Evolutionary conservation across 2,329 filamentous ascomycete species (phyloP).

Genomic region (Blastomyces gilchristii): DNA sequence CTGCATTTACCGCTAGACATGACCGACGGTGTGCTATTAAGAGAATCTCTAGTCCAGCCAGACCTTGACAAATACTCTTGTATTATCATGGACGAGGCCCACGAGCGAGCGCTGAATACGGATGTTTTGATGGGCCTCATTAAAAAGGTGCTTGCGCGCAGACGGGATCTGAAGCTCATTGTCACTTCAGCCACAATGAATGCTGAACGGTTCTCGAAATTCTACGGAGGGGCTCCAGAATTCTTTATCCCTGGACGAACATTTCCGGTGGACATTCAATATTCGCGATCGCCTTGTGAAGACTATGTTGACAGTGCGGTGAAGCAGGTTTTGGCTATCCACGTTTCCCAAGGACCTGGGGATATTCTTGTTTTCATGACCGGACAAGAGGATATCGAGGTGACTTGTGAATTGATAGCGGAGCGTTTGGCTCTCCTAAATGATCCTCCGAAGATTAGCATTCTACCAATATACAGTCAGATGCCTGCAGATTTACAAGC

Average conservation of each 20-base stretch:
- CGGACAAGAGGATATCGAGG: slow-evolving; percentile 95
- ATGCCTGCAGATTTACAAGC: slow-evolving; percentile 97
- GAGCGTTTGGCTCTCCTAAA: slow-evolving; percentile 82
- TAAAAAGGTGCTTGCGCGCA: slow-evolving; percentile 86
- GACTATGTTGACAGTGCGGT: slow-evolving; percentile 97
- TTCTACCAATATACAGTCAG: slow-evolving; percentile 96
- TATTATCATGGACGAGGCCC: slow-evolving; percentile 99
- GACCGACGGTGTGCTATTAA: slow-evolving; percentile 89
- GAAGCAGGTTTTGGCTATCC: slow-evolving; percentile 88
- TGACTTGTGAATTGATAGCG: slow-evolving; percentile 84
- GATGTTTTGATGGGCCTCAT: slow-evolving; percentile 96
- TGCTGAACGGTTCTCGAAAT: slow-evolving; percentile 86
- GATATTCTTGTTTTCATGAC: slow-evolving; percentile 99
- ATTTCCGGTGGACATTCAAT: slow-evolving; percentile 95
- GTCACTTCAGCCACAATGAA: slow-evolving; percentile 99
- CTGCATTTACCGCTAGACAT: slow-evolving; percentile 49
- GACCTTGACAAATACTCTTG: slow-evolving; percentile 95
- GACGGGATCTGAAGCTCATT: slow-evolving; percentile 88
- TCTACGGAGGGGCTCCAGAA: slow-evolving; percentile 91
- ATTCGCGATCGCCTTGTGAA: slow-evolving; percentile 85
- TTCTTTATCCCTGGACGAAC: slow-evolving; percentile 94
- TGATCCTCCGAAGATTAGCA: slow-evolving; percentile 86
- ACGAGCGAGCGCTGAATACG: slow-evolving; percentile 91
- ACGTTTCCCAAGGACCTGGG: slow-evolving; percentile 84
- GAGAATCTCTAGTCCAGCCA: slow-evolving; percentile 84